Percentiles rank a stretch among this genome's conserved stretches.
These are phyloP conservation scores for Penicillium verrucosum DNA, from an alignment of 2,329 filamentous ascomycete species.

Conservation along the genomic window DNA sequence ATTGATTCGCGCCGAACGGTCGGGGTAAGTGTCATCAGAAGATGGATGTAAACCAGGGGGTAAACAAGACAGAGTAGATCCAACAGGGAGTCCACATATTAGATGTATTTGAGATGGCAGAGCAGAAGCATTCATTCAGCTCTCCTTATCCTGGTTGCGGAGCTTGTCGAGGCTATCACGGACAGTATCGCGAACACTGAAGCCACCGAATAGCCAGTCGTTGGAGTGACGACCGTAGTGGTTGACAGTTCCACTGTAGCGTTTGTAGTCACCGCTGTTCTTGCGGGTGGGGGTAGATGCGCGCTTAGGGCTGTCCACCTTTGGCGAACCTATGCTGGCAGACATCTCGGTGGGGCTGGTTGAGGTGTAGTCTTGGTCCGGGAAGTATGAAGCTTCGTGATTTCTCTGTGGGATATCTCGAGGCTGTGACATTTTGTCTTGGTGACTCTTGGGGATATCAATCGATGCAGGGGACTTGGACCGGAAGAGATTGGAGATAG, in stretches of 20 bases:
- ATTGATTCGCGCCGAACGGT: not conserved
- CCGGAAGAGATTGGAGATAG: constrained; percentile 18
- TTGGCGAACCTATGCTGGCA: constrained; percentile 13
- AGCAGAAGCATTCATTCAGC: constrained; percentile 15
- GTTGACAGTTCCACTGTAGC: constrained; percentile 41
- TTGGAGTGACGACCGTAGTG: constrained; percentile 51
- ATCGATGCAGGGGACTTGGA: constrained; percentile 25
- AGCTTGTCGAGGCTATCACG: constrained; percentile 41
- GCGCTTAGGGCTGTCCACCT: constrained; percentile 16
- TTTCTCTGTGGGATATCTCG: constrained; percentile 19
- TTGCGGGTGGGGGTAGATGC: constrained; percentile 25
- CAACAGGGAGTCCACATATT: not conserved
- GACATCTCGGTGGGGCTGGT: constrained; percentile 24
- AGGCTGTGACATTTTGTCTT: constrained; percentile 9
- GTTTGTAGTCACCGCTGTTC: constrained; percentile 35
- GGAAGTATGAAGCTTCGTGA: constrained; percentile 11
- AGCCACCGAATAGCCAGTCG: constrained; percentile 51
- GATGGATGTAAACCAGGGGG: not conserved
- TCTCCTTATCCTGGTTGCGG: constrained; percentile 27
- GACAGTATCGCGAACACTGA: constrained; percentile 47
- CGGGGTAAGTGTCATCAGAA: not conserved
- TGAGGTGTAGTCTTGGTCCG: constrained; percentile 13
- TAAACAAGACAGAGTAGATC: not conserved
- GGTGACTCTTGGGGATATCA: constrained; percentile 13
- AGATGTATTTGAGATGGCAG: not conserved